phyloP scores from a whole-genome alignment of 495 filamentous ascomycete genomes.

The Poronia punctata region DNA sequence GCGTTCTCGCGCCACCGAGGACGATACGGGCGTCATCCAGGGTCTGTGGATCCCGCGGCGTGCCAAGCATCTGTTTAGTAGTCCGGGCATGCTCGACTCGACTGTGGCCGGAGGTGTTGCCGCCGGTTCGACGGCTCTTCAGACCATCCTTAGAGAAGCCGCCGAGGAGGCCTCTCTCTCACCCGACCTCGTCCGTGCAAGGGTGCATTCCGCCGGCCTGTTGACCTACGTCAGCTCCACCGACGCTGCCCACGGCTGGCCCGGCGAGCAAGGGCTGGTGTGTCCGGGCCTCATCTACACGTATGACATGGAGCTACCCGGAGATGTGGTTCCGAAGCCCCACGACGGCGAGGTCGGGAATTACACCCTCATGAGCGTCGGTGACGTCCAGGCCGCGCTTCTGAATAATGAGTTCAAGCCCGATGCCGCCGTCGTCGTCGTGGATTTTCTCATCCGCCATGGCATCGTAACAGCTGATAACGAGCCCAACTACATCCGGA shows the following conservation, averaged over 20 bases:
- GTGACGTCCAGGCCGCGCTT: constrained; percentile 40
- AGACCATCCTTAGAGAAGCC: constrained; percentile 47
- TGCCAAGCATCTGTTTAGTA: constrained; percentile 38
- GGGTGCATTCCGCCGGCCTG: constrained; percentile 27
- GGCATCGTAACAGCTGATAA: constrained; percentile 44
- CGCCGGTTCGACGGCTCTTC: constrained; percentile 33
- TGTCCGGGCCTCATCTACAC: constrained; percentile 40
- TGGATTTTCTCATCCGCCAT: constrained; percentile 52
- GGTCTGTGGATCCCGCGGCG: constrained; percentile 49
- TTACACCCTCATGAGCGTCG: constrained; percentile 41
- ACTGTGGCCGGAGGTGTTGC: constrained; percentile 50
- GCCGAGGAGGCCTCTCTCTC: constrained; percentile 48
- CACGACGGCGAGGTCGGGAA: constrained; percentile 47
- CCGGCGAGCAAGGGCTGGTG: constrained; percentile 47
- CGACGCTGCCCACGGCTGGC: constrained; percentile 24
- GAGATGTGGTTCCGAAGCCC: constrained; percentile 32
- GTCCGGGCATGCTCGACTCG: constrained; percentile 47
- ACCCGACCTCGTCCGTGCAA: constrained; percentile 20
- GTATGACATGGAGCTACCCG: constrained; percentile 42
- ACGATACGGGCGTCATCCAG: constrained; percentile 14
- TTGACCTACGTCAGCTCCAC: constrained; percentile 37
- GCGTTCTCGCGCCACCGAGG: constrained; percentile 12
- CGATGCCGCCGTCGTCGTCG: constrained; percentile 40
- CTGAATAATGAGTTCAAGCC: constrained; percentile 46
- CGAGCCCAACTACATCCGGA: constrained; percentile 44